Evolutionary conservation across 2,329 filamentous ascomycete species (phyloP).

Genomic region (Talaromyces sp.): DNA sequence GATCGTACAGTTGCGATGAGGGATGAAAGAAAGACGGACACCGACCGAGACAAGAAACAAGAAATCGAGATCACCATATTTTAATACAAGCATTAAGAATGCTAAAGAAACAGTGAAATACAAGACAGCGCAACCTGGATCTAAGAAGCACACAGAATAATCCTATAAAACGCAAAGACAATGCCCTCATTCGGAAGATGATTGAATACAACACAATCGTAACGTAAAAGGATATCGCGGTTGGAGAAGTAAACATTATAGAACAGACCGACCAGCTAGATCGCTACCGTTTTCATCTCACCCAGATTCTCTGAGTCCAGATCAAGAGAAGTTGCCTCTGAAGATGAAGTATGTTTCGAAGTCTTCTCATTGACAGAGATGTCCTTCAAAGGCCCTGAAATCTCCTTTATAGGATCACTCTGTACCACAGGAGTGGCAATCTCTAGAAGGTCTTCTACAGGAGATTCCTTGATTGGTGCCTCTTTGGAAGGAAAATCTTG

Average conservation of each 20-base stretch:
- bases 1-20: conserved; percentile 19
- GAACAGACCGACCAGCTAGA: conserved; percentile 26
- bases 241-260: conserved; percentile 3
- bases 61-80: conserved; percentile 4
- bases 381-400: conserved; percentile 20
- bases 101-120: conserved; percentile 16
- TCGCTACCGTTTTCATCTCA: conserved; percentile 49
- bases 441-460: conserved; percentile 40
- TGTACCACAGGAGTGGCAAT: conserved; percentile 35
- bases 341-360: conserved; percentile 29
- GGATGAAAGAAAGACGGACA: conserved; percentile 14
- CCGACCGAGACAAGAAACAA: conserved; percentile 18
- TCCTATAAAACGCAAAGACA: conserved; percentile 14
- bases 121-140: conserved; percentile 8
- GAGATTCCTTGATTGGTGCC: conserved; percentile 27
- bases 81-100: conserved; percentile 17
- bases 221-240: conserved; percentile 14
- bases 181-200: conserved; percentile 11
- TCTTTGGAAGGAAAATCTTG: conserved; percentile 31
- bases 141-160: conserved; percentile 15
- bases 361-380: conserved; percentile 32
- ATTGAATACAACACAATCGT: conserved; percentile 8
- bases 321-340: conserved; percentile 25
- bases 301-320: conserved; percentile 41
- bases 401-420: conserved; percentile 16